phyloP scores from a whole-genome alignment of 495 filamentous ascomycete genomes.

The Talaromyces adpressus region DNA sequence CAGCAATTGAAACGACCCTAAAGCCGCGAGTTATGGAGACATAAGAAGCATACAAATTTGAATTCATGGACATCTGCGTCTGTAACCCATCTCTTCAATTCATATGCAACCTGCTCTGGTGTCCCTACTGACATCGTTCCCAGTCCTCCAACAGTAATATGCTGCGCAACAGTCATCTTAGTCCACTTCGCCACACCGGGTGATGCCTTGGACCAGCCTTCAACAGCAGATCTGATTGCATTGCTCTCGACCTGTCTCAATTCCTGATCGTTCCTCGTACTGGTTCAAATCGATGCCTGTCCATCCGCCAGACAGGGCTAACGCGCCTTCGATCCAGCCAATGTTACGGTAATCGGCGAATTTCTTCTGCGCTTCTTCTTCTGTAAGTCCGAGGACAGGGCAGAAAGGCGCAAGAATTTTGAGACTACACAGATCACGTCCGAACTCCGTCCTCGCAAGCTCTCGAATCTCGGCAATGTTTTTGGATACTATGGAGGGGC shows the following conservation, averaged over 20 bases:
- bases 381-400: slow-evolving; percentile 44
- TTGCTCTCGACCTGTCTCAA: slow-evolving; percentile 55
- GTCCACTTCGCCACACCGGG: slow-evolving; percentile 53
- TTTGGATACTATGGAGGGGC: slow-evolving; percentile 37
- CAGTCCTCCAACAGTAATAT: slow-evolving; percentile 54
- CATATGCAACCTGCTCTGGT: slow-evolving; percentile 49
- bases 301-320: slow-evolving; percentile 53
- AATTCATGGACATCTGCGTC: slow-evolving; percentile 62
- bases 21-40: background rate
- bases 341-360: slow-evolving; percentile 41
- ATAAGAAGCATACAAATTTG: slow-evolving; percentile 37
- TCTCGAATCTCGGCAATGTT: slow-evolving; percentile 44
- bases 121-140: slow-evolving; percentile 50
- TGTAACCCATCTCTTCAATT: slow-evolving; percentile 52
- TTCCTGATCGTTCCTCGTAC: slow-evolving; percentile 48
- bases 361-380: slow-evolving; percentile 47
- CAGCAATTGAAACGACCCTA: slow-evolving; percentile 6
- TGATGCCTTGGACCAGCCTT: slow-evolving; percentile 39
- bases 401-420: slow-evolving; percentile 49
- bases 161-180: slow-evolving; percentile 52
- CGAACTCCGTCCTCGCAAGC: slow-evolving; percentile 33
- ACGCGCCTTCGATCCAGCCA: slow-evolving; percentile 45
- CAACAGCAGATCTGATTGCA: slow-evolving; percentile 45
- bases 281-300: slow-evolving; percentile 47
- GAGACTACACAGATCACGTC: slow-evolving; percentile 41